These are phyloP conservation scores for Saccharomyces hybrid DNA, from an alignment of 1,139 yeast genomes.

Conservation along the genomic window DNA sequence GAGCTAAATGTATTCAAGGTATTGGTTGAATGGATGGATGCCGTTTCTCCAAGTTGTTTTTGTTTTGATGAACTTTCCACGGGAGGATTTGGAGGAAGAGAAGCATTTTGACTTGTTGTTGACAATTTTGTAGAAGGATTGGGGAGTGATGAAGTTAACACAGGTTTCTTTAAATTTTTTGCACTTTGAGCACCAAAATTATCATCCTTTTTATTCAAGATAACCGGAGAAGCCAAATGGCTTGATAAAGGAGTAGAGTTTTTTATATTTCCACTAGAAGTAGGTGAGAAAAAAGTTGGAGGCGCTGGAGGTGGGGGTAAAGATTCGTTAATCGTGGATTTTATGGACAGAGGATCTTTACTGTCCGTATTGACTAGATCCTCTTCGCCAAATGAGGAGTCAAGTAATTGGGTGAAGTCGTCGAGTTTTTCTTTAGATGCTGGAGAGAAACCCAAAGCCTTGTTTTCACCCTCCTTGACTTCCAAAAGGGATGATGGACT, in stretches of 20 bases:
- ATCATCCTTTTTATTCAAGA: conserved; percentile 13
- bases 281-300: conserved; percentile 5
- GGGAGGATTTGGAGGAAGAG: not conserved
- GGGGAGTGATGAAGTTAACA: not conserved
- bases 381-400: conserved; percentile 21
- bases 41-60: not conserved
- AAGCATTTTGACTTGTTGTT: not conserved
- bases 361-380: conserved; percentile 4
- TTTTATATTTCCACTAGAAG: not conserved
- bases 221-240: conserved; percentile 19
- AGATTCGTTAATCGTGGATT: conserved; percentile 4
- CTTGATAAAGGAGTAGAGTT: conserved; percentile 7
- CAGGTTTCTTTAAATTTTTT: not conserved
- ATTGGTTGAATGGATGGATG: not conserved
- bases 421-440: conserved; percentile 21
- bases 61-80: not conserved
- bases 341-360: not conserved
- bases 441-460: conserved; percentile 20
- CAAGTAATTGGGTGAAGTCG: conserved; percentile 23
- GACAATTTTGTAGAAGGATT: not conserved
- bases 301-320: conserved; percentile 13
- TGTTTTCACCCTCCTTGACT: conserved; percentile 4
- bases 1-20: not conserved
- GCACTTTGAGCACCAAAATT: not conserved
- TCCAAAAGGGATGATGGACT: conserved; percentile 2